Conservation (phyloP, 2,329 filamentous ascomycete genomes). For the Xylaria arbuscula region DNA sequence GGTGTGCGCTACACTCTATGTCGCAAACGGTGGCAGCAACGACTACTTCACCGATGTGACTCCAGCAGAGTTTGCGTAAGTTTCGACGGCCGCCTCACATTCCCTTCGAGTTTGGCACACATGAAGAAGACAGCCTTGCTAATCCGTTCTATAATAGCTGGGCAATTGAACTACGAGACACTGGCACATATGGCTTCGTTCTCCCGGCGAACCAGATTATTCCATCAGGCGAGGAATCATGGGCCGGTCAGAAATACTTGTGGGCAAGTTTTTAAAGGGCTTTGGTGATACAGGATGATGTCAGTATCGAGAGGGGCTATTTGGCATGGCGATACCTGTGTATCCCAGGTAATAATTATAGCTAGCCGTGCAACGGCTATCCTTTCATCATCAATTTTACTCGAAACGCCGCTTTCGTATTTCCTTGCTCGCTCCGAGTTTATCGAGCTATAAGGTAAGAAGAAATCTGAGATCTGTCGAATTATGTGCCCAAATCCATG, state of each 20-base stretch:
- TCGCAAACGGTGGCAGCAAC: constrained; percentile 44
- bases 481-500: neutral
- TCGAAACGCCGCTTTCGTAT: neutral
- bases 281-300: neutral
- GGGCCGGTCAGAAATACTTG: constrained; percentile 48
- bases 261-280: constrained; percentile 40
- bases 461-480: neutral
- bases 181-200: constrained; percentile 45
- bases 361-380: neutral
- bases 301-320: neutral
- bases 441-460: neutral
- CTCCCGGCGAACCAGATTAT: constrained; percentile 49
- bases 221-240: constrained; percentile 47
- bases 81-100: neutral
- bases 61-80: constrained; percentile 46
- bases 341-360: neutral
- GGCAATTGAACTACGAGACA: constrained; percentile 51
- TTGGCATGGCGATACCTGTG: neutral
- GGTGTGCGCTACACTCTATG: constrained; percentile 54
- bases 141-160: constrained; percentile 35
- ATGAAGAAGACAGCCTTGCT: constrained; percentile 24
- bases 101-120: neutral
- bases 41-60: constrained; percentile 49
- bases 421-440: neutral
- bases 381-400: neutral